Conservation (phyloP, 768 basidiomycete species). For the Panaeolus papilionaceus region DNA sequence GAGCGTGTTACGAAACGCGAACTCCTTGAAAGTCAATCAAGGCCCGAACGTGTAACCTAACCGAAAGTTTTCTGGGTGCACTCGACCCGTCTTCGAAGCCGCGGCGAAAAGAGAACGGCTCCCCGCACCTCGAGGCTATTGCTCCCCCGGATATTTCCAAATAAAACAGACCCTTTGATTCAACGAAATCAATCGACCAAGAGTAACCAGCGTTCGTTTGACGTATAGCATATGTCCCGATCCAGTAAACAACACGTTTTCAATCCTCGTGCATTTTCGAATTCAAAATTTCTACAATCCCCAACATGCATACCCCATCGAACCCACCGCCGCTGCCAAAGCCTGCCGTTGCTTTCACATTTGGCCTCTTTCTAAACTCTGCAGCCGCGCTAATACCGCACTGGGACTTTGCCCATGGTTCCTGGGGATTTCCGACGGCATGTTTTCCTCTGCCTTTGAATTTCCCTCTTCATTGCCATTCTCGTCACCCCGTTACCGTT, state of each 20-base stretch:
- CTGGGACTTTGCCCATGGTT: constrained; percentile 8
- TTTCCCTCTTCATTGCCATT: constrained; percentile 11
- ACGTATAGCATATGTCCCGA: neutral
- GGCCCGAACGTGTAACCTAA: neutral
- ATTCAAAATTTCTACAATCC: too few species aligned
- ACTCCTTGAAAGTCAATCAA: constrained; percentile 1
- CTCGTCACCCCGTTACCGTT: constrained; percentile 6
- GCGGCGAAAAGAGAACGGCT: constrained; percentile 4
- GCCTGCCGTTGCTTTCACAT: neutral
- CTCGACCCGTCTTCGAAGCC: constrained; percentile 3
- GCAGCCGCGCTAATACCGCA: constrained; percentile 9
- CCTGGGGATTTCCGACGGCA: constrained; percentile 16
- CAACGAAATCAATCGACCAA: neutral
- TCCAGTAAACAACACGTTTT: neutral
- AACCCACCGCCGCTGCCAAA: neutral
- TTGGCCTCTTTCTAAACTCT: neutral
- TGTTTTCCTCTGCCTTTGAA: constrained; percentile 3
- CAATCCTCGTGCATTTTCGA: too few species aligned
- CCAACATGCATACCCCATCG: neutral
- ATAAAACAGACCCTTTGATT: too few species aligned
- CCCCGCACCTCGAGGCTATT: constrained; percentile 9
- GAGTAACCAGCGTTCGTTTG: neutral
- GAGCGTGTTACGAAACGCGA: neutral
- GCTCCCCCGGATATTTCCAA: neutral
- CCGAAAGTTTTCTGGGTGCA: neutral